Evolutionary conservation across 805 yeast genomes (phyloP).

Genomic region (Candida xyloterini): DNA sequence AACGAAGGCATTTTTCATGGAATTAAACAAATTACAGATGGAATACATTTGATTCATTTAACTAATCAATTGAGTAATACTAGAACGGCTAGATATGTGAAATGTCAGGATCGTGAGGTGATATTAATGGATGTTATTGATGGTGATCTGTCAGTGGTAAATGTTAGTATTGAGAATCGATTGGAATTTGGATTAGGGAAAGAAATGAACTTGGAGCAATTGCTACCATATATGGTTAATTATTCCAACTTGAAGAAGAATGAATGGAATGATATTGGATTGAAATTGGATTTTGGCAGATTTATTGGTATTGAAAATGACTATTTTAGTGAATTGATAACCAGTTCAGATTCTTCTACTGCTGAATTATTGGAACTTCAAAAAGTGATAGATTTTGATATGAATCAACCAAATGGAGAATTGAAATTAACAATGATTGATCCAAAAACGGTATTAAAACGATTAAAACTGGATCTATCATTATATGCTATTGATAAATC

Average conservation of each 20-base stretch:
- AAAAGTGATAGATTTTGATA: constrained; percentile 32
- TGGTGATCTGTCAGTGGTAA: constrained; percentile 15
- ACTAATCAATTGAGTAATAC: constrained; percentile 37
- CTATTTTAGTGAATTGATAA: constrained; percentile 28
- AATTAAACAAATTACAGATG: constrained; percentile 47
- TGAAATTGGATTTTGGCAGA: constrained; percentile 1
- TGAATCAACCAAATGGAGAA: constrained; percentile 31
- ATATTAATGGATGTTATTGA: constrained; percentile 17
- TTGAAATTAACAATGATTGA: constrained; percentile 43
- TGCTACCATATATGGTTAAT: constrained; percentile 23
- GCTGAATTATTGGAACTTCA: constrained; percentile 45
- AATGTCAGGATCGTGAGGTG: constrained; percentile 31
- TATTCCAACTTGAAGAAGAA: constrained; percentile 25
- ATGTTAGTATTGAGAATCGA: constrained; percentile 8
- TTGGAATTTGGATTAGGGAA: constrained; percentile 2
- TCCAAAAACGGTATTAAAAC: constrained; percentile 34
- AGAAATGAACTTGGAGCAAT: not conserved
- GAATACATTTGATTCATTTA: constrained; percentile 56
- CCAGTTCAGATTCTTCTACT: constrained; percentile 47
- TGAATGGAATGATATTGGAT: constrained; percentile 27
- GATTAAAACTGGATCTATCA: constrained; percentile 41
- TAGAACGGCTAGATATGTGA: constrained; percentile 39
- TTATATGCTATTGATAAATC: constrained; percentile 56
- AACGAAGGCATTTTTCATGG: constrained; percentile 35
- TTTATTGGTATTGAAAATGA: constrained; percentile 13